Base-by-base conservation (phyloP, 75 land plant species). In the Isoetes taiwanensis region DNA sequence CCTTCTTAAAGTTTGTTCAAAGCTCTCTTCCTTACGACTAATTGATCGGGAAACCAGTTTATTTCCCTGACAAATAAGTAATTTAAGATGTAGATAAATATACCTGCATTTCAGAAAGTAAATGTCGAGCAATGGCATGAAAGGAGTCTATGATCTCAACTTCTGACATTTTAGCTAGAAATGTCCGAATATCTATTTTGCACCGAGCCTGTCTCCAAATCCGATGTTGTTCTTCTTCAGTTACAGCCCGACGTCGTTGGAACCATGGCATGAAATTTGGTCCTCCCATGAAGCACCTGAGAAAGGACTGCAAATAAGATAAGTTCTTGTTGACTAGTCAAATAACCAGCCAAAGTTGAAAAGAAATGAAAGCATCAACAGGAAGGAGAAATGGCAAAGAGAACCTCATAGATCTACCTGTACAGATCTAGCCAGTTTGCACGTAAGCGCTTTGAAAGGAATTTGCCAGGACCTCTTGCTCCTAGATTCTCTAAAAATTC, bases 231-330 rank as follows among this genome's bases (percentile, higher is more conserved):
- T 94, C 99, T 64, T 84, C 77, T 61, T 84, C 86, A 11, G 82
- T 84, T 63, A 70, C 79, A 28, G 84, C 86, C 46, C 99, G 90
- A 56, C 81, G 77, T 64, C 76, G 81, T 72, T 76, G 84, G 64
- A 94, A 94, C 99, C 99, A 94, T 53, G 99, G 96, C 84, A 80
- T 75, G 61, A 94, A 94, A 69, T 94, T 94, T 12, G 76, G 79
- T 28, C 99, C 99, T 31, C 68, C 70, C 63, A 94, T 32, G 61
- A 94, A 84, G 3, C 80, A 79, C 62, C 98, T 93, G 66, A 34
- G 43, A n/a, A n/a, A n/a, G n/a, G n/a, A n/a, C n/a, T n/a, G n/a
- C n/a, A n/a, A n/a, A n/a, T n/a, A n/a, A n/a, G n/a, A n/a, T n/a
- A n/a, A n/a, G n/a, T n/a, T n/a, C n/a, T n/a, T n/a, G n/a, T n/a